These are phyloP conservation scores for Backusella morwellensis DNA, from an alignment of 192 early-diverging fungal genomes.

Conservation along the genomic window DNA sequence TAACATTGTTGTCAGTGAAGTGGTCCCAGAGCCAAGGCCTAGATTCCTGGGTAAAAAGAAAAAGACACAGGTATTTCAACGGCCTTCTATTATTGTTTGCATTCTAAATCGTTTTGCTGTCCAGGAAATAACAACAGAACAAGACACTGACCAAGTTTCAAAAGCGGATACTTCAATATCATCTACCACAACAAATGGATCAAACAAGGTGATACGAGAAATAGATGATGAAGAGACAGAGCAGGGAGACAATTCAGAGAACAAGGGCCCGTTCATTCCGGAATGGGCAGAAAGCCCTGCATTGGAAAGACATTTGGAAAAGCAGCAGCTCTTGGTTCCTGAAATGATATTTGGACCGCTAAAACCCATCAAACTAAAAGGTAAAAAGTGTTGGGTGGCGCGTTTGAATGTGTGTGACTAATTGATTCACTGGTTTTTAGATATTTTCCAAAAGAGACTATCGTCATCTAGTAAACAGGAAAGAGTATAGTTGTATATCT, in stretches of 20 bases:
- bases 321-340: background rate
- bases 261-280: background rate
- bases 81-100: too few relatives aligned
- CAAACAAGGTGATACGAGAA: background rate
- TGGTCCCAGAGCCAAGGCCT: background rate
- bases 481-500: background rate
- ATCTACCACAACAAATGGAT: background rate
- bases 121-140: background rate
- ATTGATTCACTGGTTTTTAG: background rate
- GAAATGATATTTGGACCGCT: background rate
- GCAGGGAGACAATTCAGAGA: background rate
- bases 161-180: background rate
- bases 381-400: background rate
- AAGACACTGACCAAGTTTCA: background rate
- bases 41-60: background rate
- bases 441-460: background rate
- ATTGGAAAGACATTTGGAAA: background rate
- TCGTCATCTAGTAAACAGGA: background rate
- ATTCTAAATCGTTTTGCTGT: background rate
- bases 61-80: background rate
- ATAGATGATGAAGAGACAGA: background rate
- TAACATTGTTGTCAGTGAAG: background rate
- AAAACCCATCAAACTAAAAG: background rate
- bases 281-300: background rate
- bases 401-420: too few relatives aligned